Base-by-base conservation (phyloP, 805 yeast genomes). In the Candida xyloterini region DNA sequence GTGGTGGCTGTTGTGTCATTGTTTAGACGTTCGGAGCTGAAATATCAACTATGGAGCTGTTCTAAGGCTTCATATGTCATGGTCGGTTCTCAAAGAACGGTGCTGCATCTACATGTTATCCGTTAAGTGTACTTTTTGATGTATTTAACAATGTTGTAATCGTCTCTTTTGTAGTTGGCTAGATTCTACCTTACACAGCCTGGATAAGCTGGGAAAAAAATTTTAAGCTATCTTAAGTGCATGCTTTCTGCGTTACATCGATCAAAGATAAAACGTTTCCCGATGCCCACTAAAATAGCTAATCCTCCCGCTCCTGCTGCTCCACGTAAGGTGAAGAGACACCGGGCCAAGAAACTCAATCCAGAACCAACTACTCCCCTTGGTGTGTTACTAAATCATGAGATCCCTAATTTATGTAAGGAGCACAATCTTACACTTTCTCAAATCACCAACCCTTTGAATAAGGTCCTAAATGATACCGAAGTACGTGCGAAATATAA, bases 321-420 rank as follows among this genome's bases (percentile, higher is more conserved):
- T 4, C 33, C 27, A 3, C 42, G 37, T 18, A 38, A 39, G 18
- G 28, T 29, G 18, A 43, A 46, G 21, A 57, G 60, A 40, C 67
- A 70, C 40, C 74, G 78, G 56, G 77, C 76, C 53, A 83, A 80
- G 53, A 78, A 75, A 57, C 66, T 74, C 23, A 81, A 81, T 51
- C 74, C 72, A 7, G 97, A 89, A 44, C 74, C 83, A 23, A 85
- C 95, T 0, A 75, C 93, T 1, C 87, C 95, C 7, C 64, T 79
- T 27, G 97, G 97, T 7, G 84, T 87, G 6, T 69, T 91, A 30
- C 35, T 59, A 24, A 76, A 79, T 47, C 68, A 68, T 46, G 96
- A 90, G 59, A 85, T 90, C 42, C 71, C 76, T 24, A 79, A 76
- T 34, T 52, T 89, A 9, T 57, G 82, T 18, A 46, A 56, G 27